Base-by-base conservation (phyloP, 1,139 yeast species). In the Geotrichum australiense region DNA sequence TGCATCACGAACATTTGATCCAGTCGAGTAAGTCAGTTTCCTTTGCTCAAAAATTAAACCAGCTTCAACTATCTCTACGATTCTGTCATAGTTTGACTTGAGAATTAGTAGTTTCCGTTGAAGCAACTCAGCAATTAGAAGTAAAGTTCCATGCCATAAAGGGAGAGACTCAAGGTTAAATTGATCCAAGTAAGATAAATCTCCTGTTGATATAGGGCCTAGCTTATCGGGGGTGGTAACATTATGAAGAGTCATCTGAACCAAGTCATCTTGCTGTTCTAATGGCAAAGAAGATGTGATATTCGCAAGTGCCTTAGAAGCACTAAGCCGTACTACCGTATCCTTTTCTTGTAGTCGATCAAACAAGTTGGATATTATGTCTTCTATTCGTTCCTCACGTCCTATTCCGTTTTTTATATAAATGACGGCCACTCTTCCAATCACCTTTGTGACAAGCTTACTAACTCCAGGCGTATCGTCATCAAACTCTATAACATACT, bases 1-100 rank as follows among this genome's bases (percentile, higher is more conserved):
- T 0, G 96, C 78, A 57, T 89, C 97, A 41, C 94, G 69, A 1
- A 89, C 71, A 50, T 80, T 86, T 2, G 73, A 63, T 0, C 94
- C 94, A 10, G 73, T 56, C 0, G 76, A 66, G 12, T 69, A 63
- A 0, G 76, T 71, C 11, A 76, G 57, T 39, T 71, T 57, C 31
- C 63, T 59, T 45, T 78, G 80, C 43, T 74, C 78, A 47, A 80
- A 71, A 37, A 68, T 72, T 4, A 78, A 58, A 0, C 83, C 73
- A 15, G 49, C 48, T 2, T 52, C 48, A 2, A 73, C 44, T 1
- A 70, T 58, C 1, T 27, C 29, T 0, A 61, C 57, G 6, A 66
- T 45, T 37, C n/a, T 27, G 5, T 28, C 22, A 24, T 16, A 32
- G 11, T 39, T 30, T 24, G 10, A 14, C 4, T 22, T 4, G n/a